A percentile compares a stretch with the other conserved stretches of the same genome.
Evolutionary conservation across 495 filamentous ascomycete species (phyloP).

Genomic region (Oidiodendron maius): DNA sequence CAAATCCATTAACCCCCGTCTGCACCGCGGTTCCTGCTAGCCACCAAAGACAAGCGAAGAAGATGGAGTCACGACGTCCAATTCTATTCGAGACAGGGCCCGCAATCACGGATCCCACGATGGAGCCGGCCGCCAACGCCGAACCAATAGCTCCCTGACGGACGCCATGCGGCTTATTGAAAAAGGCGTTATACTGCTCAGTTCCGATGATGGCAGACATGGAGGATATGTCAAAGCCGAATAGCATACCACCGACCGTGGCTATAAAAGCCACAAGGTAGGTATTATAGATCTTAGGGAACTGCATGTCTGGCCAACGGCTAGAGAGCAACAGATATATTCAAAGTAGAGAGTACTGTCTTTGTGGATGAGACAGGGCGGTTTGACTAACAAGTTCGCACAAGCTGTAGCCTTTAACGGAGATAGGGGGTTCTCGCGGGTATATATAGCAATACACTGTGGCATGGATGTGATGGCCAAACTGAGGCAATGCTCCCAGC

Average conservation of each 20-base stretch:
- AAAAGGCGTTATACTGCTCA: constrained; percentile 60
- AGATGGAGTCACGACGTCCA: constrained; percentile 58
- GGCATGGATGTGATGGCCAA: no score
- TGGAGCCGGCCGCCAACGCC: constrained; percentile 62
- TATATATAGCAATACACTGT: no score
- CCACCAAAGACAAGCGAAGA: constrained; percentile 65
- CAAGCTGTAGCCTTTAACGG: no score
- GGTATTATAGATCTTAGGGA: constrained; percentile 53
- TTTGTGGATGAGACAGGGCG: no score
- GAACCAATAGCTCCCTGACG: constrained; percentile 60
- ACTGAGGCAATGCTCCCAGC: no score
- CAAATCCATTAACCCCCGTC: constrained; percentile 51
- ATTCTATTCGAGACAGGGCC: constrained; percentile 61
- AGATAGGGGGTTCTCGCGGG: no score
- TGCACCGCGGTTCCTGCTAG: constrained; percentile 64
- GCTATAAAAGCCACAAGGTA: constrained; percentile 59
- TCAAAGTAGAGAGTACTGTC: no score
- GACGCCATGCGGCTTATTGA: constrained; percentile 56
- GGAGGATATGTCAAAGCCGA: constrained; percentile 63
- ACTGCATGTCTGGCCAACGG: no score
- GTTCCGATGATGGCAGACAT: constrained; percentile 72
- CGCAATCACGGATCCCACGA: constrained; percentile 56
- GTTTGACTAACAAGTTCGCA: no score
- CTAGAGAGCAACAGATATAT: no score
- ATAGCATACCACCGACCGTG: constrained; percentile 55